Percentiles rank a stretch among this genome's conserved stretches.
Evolutionary conservation across 139 green algal genomes (phyloP).

Genomic region (Ettlia oleoabundans): DNA sequence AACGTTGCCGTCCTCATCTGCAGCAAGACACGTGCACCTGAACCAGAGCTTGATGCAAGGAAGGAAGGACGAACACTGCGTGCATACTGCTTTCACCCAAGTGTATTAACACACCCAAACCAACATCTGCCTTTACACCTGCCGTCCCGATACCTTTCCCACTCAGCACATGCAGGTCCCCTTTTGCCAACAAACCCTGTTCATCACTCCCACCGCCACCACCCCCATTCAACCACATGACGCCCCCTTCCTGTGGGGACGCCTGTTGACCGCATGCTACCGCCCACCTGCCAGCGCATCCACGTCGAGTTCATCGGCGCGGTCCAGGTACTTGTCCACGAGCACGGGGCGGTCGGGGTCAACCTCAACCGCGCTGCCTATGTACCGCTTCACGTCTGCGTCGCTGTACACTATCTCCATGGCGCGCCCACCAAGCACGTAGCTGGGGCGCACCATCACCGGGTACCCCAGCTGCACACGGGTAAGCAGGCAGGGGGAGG

Average conservation of each 20-base stretch:
- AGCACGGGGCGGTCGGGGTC: slow-evolving; percentile 94
- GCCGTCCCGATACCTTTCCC: too few species aligned
- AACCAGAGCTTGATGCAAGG: too few species aligned
- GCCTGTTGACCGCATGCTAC: too few species aligned
- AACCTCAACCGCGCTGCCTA: slow-evolving; percentile 78
- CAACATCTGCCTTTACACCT: too few species aligned
- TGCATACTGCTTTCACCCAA: too few species aligned
- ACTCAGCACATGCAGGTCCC: too few species aligned
- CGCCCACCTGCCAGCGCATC: slow-evolving; percentile 82
- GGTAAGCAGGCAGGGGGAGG: not conserved
- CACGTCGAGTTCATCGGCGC: slow-evolving; percentile 97
- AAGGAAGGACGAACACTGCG: too few species aligned
- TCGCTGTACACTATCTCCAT: slow-evolving; percentile 99
- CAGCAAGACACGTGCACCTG: not conserved
- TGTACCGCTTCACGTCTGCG: slow-evolving; percentile 81
- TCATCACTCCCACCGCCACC: too few species aligned
- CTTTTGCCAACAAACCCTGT: too few species aligned
- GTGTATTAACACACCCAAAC: too few species aligned
- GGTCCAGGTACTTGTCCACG: slow-evolving; percentile 96
- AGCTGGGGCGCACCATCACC: slow-evolving; percentile 97
- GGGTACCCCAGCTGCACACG: slow-evolving; percentile 87
- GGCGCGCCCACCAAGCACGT: slow-evolving; percentile 96
- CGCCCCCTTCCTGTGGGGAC: too few species aligned
- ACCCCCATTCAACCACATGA: too few species aligned
- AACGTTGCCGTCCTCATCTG: slow-evolving; percentile 89